Evolutionary conservation across 2,329 filamentous ascomycete species (phyloP), one percentile per base, ranked within the genome.

Genomic region (Trichoderma brevicompactum): DNA sequence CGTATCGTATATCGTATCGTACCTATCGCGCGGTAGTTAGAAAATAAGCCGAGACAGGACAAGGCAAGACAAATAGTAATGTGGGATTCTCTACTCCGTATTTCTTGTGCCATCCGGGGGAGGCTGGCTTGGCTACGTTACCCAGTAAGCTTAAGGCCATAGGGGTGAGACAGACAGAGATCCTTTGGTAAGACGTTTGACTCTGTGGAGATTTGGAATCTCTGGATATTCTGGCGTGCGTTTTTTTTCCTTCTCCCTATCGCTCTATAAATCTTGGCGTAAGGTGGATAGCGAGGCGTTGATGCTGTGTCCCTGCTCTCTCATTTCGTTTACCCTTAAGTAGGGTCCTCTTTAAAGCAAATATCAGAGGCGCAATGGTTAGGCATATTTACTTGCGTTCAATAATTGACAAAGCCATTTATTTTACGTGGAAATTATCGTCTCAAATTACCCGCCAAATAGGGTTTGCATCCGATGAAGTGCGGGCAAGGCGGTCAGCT

Each of bases 101-200:
- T 28, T 28, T 28, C 23, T 28, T 28, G 23, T 50, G 15, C 12
- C 19, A 8, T 38, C 5, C 36, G 10, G n/a, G 40, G 32, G n/a
- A 46, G 28, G 32, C 36, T n/a, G 52, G 9, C 34, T 52, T 36
- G 8, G 59, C 9, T 44, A 17, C 49, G 48, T 32, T 41, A 54
- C 40, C 28, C 13, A n/a, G 49, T 54, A 63, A 63, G 59, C 49
- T n/a, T 23, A 54, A 53, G 41, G 49, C 40, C 43, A 19, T 19
- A 13, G 36, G 48, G 44, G 43, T 52, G 58, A 52, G 58, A 61
- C 38, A n/a, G 23, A 28, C 23, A 3, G 17, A 54, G 49, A 46
- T 63, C 49, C 59, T 46, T 53, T 6, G 2, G 48, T 3, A 36
- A 7, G 48, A 53, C 13, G 12, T 9, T 9, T 38, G 7, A 17